Evolutionary conservation across 371 early-diverging fungal species (phyloP), one percentile per base, ranked within the genome.

Genomic region (Mucor plumbeus): DNA sequence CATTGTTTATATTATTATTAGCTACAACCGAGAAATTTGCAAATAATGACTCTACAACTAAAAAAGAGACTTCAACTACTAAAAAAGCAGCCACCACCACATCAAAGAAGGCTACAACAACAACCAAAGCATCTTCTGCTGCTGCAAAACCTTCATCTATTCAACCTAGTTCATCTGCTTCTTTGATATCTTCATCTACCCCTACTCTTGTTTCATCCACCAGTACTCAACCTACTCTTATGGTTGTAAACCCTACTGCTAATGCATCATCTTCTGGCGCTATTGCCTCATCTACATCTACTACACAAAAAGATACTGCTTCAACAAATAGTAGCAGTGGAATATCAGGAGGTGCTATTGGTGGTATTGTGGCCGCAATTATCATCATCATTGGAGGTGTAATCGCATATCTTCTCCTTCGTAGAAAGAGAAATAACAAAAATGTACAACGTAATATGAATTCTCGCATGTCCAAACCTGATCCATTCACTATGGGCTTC

Each of bases 401-500:
- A 5, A 40, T 76, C n/a, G 83, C 79, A 9, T 70, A 78, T 65
- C 66, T 86, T 57, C 47, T 76, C 17, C 70, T 78, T 63, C 72
- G 73, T 50, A 72, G 71, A 11, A 75, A 77, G n/a, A 73, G 71
- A 63, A 73, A 74, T 38, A 59, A 60, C 9, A 69, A 61, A 58
- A 61, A 47, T 11, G 63, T 48, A 9, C 17, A 43, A 6, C 63
- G 59, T 13, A 48, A 41, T 9, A 66, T 65, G 56, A 50, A 50
- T 4, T 21, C 63, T n/a, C 50, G 50, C 50, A 50, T 50, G 50
- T 19, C 50, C 9, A 77, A 80, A 33, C 74, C 74, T 19, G 83
- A 82, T 68, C 83, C 83, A 8, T 83, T 83, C 36, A 83, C 75
- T n/a, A 78, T 80, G 78, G 83, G 83, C 4, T 82, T 78, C 53